These are phyloP conservation scores for Talaromyces sp. DNA, from an alignment of 2,329 filamentous ascomycete species.

Conservation along the genomic window DNA sequence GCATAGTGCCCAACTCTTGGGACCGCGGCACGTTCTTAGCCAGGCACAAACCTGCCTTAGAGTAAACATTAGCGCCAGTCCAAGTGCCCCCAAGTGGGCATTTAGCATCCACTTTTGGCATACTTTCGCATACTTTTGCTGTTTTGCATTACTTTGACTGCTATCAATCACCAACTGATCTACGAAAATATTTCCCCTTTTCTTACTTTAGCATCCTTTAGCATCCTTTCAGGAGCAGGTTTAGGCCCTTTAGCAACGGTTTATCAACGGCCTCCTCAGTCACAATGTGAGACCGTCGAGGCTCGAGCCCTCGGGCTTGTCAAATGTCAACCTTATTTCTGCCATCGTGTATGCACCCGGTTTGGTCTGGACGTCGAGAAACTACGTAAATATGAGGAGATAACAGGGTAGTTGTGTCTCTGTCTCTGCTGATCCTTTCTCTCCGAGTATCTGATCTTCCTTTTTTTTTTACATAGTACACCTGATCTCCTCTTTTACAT, in stretches of 20 bases:
- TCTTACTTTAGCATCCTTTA: not conserved
- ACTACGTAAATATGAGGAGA: not conserved
- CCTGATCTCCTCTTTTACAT: not conserved
- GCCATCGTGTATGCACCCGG: not conserved
- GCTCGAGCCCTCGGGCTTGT: not conserved
- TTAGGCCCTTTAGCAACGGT: not conserved
- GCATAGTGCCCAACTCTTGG: not conserved
- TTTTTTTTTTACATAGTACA: not conserved
- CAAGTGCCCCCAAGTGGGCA: not conserved
- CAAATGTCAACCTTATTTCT: slow-evolving; percentile 2
- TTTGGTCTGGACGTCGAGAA: not conserved
- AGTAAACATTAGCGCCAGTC: not conserved
- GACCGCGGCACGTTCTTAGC: not conserved
- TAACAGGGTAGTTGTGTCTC: not conserved
- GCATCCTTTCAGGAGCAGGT: too few relatives aligned
- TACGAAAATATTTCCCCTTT: not conserved
- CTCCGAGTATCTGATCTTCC: not conserved
- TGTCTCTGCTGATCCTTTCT: not conserved
- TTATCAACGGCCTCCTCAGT: not conserved
- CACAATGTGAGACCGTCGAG: not conserved
- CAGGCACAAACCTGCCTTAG: not conserved
- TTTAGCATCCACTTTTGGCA: not conserved
- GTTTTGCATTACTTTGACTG: not conserved
- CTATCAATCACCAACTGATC: not conserved
- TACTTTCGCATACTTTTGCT: not conserved